phyloP scores from a whole-genome alignment of 2,329 filamentous ascomycete species.

The Amauroascus verrucosus region DNA sequence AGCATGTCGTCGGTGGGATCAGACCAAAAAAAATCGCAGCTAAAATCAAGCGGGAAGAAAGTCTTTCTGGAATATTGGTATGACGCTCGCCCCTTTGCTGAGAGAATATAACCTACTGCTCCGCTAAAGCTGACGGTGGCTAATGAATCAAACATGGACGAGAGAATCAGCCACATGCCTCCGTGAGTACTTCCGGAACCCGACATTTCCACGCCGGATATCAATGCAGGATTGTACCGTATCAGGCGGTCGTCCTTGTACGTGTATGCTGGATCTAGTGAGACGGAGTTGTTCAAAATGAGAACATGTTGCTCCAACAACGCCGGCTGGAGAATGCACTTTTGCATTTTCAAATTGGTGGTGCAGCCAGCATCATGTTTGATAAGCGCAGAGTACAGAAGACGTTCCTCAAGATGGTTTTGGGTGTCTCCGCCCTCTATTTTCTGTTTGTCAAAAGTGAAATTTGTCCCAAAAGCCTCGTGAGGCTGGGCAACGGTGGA shows the following conservation, averaged over 20 bases:
- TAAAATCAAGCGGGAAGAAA: background rate
- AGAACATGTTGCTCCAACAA: background rate
- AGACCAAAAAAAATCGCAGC: background rate
- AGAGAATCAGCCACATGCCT: background rate
- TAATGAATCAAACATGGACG: slow-evolving; percentile 1
- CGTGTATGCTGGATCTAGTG: background rate
- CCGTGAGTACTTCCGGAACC: background rate
- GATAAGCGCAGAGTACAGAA: background rate
- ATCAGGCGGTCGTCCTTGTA: background rate
- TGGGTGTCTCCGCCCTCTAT: background rate
- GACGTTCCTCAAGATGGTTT: background rate
- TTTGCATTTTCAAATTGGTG: background rate
- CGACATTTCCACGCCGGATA: background rate
- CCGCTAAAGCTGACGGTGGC: background rate
- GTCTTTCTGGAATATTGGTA: background rate
- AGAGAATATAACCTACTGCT: background rate
- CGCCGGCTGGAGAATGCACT: background rate
- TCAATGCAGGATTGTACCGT: background rate
- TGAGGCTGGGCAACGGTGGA: background rate
- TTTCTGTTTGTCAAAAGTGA: background rate
- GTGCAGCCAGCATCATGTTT: background rate
- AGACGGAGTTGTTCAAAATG: background rate
- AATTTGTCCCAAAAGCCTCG: background rate
- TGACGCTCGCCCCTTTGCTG: background rate
- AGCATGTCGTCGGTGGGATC: slow-evolving; percentile 3